Base-by-base conservation (phyloP, 805 yeast genomes). In the Wickerhamomyces alni region DNA sequence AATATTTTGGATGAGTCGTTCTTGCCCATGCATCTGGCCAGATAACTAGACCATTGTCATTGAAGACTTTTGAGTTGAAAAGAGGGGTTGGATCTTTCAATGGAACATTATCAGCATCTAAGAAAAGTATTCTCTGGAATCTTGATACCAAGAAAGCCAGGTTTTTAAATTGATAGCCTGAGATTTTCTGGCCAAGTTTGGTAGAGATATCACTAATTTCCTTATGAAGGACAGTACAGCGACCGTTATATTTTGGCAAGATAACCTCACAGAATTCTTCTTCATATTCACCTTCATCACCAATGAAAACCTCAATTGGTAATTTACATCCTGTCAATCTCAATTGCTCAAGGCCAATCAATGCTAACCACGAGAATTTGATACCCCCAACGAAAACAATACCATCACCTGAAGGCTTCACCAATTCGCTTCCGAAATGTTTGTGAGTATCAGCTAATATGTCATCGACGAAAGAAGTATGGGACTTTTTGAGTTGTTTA, bases 11-110 rank as follows among this genome's bases (percentile, higher is more conserved):
- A 45, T 74, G 69, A 8, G 85, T 78, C 5, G 85, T 77, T 56
- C 87, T 65, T 3, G 80, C 69, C 87, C 87, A 80, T 27, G 75
- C 74, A 58, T 80, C 86, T 3, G 87, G 87, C 86, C 87, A 80
- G 8, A 77, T 42, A 9, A 79, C 62, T 39, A 80, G 52, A 0
- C 75, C 72, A 15, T 60, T 59, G 9, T 68, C 58, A 33, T 55
- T 48, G 58, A 62, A 79, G 8, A 66, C 60, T 11, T 63, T 54
- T 26, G 75, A 67, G 2, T 57, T 55, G 39, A 80, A 73, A 30
- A 79, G 52, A 37, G 61, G 59, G 38, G 74, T 77, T 9, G 87
- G 83, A 33, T 75, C 70, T 46, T 61, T 63, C n/a, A 80, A 66
- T 1, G 89, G 86, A 38, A 80, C 70, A 44, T 81, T 77, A 58